Conservation (phyloP, 495 filamentous ascomycete species). For the Xylaria castorea region DNA sequence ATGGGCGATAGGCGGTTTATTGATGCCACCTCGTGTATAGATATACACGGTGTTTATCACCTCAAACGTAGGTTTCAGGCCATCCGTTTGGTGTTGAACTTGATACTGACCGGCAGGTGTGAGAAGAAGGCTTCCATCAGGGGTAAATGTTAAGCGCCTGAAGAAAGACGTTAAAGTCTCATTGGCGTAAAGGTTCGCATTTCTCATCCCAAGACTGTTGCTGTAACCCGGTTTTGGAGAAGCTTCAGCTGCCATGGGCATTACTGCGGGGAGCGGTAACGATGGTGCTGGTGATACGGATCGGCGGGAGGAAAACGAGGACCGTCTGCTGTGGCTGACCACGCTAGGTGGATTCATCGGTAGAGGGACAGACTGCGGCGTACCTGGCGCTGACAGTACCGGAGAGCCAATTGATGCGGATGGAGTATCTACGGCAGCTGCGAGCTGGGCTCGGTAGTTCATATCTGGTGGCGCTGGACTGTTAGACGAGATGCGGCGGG, state of each 20-base stretch:
- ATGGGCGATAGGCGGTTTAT: slow-evolving; percentile 97
- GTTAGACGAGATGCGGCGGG: slow-evolving; percentile 85
- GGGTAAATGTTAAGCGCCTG: slow-evolving; percentile 89
- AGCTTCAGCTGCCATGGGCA: slow-evolving; percentile 76
- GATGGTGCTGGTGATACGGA: slow-evolving; percentile 97
- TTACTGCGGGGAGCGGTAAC: slow-evolving; percentile 93
- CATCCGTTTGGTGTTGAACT: slow-evolving; percentile 73
- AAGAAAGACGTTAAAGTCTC: slow-evolving; percentile 99
- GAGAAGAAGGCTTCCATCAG: slow-evolving; percentile 92
- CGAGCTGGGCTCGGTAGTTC: slow-evolving; percentile 61
- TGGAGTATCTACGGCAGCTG: slow-evolving; percentile 58
- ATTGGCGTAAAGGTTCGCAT: slow-evolving; percentile 93
- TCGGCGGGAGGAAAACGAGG: slow-evolving; percentile 92
- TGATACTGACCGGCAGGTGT: slow-evolving; percentile 97
- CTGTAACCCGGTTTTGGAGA: slow-evolving; percentile 76
- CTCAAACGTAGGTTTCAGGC: slow-evolving; percentile 77
- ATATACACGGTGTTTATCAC: slow-evolving; percentile 98
- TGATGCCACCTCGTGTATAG: slow-evolving; percentile 94
- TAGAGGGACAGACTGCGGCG: slow-evolving; percentile 83
- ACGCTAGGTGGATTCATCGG: slow-evolving; percentile 96
- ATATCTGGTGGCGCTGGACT: slow-evolving; percentile 93
- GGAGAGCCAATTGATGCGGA: slow-evolving; percentile 75
- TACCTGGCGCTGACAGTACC: slow-evolving; percentile 90
- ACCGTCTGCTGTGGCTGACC: slow-evolving; percentile 88
- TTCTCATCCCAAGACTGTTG: slow-evolving; percentile 71